Evolutionary conservation across 1,139 yeast species (phyloP).

Genomic region (Zygotorulaspora mrakii): DNA sequence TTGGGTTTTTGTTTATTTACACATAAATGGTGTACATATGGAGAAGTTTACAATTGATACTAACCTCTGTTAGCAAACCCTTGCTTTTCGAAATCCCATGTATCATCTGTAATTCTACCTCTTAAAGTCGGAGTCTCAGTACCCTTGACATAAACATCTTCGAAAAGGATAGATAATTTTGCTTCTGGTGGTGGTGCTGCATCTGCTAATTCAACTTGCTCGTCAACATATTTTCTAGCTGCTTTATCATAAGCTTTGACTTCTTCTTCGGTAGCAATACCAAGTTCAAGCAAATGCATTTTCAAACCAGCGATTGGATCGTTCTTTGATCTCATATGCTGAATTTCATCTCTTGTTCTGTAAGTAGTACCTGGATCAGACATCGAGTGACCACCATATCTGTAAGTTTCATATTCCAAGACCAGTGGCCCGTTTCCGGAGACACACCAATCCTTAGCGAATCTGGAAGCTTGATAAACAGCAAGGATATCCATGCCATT

Average conservation of each 20-base stretch:
- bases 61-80: slow-evolving; percentile 46
- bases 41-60: no score
- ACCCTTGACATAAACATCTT: slow-evolving; percentile 95
- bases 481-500: slow-evolving; percentile 99
- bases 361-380: slow-evolving; percentile 99
- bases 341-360: slow-evolving; percentile 99
- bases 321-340: slow-evolving; percentile 97
- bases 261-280: slow-evolving; percentile 89
- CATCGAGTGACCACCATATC: slow-evolving; percentile 99
- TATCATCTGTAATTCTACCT: slow-evolving; percentile 94
- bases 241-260: slow-evolving; percentile 91
- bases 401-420: slow-evolving; percentile 93
- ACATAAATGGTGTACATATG: no score
- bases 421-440: slow-evolving; percentile 95
- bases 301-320: slow-evolving; percentile 97
- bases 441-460: slow-evolving; percentile 93
- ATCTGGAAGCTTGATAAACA: slow-evolving; percentile 90
- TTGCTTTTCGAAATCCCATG: slow-evolving; percentile 78
- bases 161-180: slow-evolving; percentile 87
- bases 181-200: slow-evolving; percentile 95
- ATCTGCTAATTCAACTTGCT: slow-evolving; percentile 92
- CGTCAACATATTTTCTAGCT: slow-evolving; percentile 92
- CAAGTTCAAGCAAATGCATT: slow-evolving; percentile 74
- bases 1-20: not conserved
- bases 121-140: slow-evolving; percentile 87